Base-by-base conservation (phyloP, 495 filamentous ascomycete species). In the Cairneyella variabilis region DNA sequence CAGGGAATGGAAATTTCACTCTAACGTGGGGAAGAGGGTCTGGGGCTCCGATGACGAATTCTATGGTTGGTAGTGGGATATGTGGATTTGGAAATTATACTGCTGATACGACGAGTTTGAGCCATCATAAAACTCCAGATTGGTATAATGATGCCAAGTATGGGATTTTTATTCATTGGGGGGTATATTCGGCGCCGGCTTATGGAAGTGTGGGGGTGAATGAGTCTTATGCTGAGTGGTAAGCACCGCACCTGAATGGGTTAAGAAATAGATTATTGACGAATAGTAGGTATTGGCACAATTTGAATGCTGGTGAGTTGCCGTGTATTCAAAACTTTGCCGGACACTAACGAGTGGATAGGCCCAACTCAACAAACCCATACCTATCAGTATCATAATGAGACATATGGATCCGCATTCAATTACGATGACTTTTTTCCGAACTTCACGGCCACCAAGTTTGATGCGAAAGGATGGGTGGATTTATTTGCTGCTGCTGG, bases 371-470 rank as follows among this genome's bases (percentile, higher is more conserved):
- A 20, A 16, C 20, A 23, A 40, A 41, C 65, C 0, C 64, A 69
- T 27, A 70, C 70, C 17, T 79, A 75, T 57, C 59, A 75, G 38
- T 79, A 82, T 55, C 69, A 75, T 21, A 64, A 76, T 0, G 55
- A 66, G 27, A 76, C 67, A 0, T 82, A 77, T 55, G 77, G 78
- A 9, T 60, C 58, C 7, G 50, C 75, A 22, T 64, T 74, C 52
- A 68, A 69, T 6, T 82, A 82, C 58, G 78, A 82, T 55, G 77
- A 82, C 59, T 76, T 74, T 25, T 74, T 80, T 57, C 59, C 68
- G 3, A 63, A 77, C 48, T 82, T 82, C 61, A 79, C 75, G 1
- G 76, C 73, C 0, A 61, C 61, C 8, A 56, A 44, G n/a, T 82
- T 64, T 54, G 63, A 78, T 63, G 69, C 78, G 0, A 75, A 75